These are phyloP conservation scores for rapeseed (Brassica napus) DNA, from an alignment of 345 rosid species.

Conservation along the genomic window Da-Ae NC_063436.1:13986001-13986500, in stretches of 20 bases:
- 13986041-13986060: slow-evolving; percentile 82
- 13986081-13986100: slow-evolving; percentile 79
- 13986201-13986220: slow-evolving; percentile 65
- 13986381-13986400: neutral
- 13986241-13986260: slow-evolving; percentile 52
- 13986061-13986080: slow-evolving; percentile 71
- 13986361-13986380: slow-evolving; percentile 23
- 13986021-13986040: slow-evolving; percentile 70
- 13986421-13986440: neutral
- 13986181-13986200: slow-evolving; percentile 28
- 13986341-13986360: slow-evolving; percentile 29
- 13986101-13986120: slow-evolving; percentile 60
- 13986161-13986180: slow-evolving; percentile 26
- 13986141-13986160: slow-evolving; percentile 58
- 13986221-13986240: slow-evolving; percentile 68
- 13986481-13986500: slow-evolving; percentile 63
- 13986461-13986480: slow-evolving; percentile 11
- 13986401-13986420: neutral
- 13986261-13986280: slow-evolving; percentile 52
- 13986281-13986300: slow-evolving; percentile 60
- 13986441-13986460: slow-evolving; percentile 14
- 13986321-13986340: slow-evolving; percentile 29
- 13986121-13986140: slow-evolving; percentile 60
- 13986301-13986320: slow-evolving; percentile 11
- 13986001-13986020: slow-evolving; percentile 63